Evolutionary conservation across 1,139 yeast species (phyloP), one percentile per base, ranked within the genome.

Genomic region (Spencermartinsiella ligniputridi): DNA sequence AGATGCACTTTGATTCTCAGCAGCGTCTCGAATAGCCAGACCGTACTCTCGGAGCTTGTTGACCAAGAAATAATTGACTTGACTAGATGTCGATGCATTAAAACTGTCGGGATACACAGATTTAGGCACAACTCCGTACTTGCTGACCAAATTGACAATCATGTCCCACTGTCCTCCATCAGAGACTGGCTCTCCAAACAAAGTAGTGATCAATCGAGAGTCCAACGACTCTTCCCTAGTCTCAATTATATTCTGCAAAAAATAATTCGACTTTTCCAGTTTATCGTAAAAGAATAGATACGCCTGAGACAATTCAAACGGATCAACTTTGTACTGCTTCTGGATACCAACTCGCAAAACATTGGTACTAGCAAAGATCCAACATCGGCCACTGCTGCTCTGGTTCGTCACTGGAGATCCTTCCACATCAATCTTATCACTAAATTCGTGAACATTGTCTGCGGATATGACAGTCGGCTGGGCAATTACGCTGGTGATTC

Each of bases 91-190:
- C n/a, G 70, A 61, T 2, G 85, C 74, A 52, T 79, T 81, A 40
- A 74, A 75, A 43, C 80, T 75, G 57, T 81, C 87, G 11, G 83
- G 84, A 62, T 71, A 81, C 27, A 74, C 61, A 42, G 78, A 71
- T 50, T 78, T 71, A 16, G 87, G 87, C 39, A 81, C 79, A 39
- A 78, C 61, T 15, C 87, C 87, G 57, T 79, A 81, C 57, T 76
- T 78, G 46, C 72, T 71, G 38, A 81, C 77, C 49, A 81, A 63
- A 54, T 80, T 81, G 40, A 79, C 76, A 57, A 80, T 71, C 83
- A 80, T 77, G 58, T 80, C 85, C 83, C 84, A 81, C 64, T 81
- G 86, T 45, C 87, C 87, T 45, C 87, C 87, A 57, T 81, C 87
- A 47, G 75, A 70, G 48, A 78, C 76, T 12, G 86, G 83, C 40